These are phyloP conservation scores for Nyctanthes arbortristis DNA, from an alignment of 257 asterid genomes.

Conservation along the genomic window DNA sequence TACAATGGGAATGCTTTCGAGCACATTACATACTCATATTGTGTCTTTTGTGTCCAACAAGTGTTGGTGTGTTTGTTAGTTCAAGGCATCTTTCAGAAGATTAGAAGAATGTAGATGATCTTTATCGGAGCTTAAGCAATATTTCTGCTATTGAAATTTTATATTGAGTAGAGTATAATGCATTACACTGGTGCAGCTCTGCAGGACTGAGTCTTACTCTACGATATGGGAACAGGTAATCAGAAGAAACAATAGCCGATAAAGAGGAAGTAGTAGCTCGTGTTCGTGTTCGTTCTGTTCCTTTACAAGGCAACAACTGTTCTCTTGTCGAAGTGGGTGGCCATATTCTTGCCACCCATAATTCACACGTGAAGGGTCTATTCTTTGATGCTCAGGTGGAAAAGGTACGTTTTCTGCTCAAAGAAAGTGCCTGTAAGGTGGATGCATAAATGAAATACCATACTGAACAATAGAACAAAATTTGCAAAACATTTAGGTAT, in stretches of 20 bases:
- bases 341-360: conserved; percentile 41
- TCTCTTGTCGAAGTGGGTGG: conserved; percentile 37
- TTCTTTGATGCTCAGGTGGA: conserved; percentile 46
- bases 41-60: too few species aligned
- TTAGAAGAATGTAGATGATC: background rate
- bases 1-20: background rate
- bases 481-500: conserved; percentile 1
- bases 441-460: conserved; percentile 15
- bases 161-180: background rate
- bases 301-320: conserved; percentile 57
- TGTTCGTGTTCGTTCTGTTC: conserved; percentile 55
- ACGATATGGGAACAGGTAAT: conserved; percentile 28
- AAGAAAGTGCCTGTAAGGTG: conserved; percentile 6
- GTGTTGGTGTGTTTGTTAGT: background rate
- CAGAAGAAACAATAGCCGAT: conserved; percentile 33
- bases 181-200: conserved; percentile 39
- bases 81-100: background rate
- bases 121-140: background rate
- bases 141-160: background rate
- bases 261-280: conserved; percentile 45
- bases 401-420: conserved; percentile 30
- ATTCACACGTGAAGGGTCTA: conserved; percentile 23
- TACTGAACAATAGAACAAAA: conserved; percentile 2
- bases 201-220: conserved; percentile 41
- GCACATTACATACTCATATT: background rate